Evolutionary conservation across 129 eudicot species (phyloP).

Genomic region (Pulicaria dysenterica): DNA sequence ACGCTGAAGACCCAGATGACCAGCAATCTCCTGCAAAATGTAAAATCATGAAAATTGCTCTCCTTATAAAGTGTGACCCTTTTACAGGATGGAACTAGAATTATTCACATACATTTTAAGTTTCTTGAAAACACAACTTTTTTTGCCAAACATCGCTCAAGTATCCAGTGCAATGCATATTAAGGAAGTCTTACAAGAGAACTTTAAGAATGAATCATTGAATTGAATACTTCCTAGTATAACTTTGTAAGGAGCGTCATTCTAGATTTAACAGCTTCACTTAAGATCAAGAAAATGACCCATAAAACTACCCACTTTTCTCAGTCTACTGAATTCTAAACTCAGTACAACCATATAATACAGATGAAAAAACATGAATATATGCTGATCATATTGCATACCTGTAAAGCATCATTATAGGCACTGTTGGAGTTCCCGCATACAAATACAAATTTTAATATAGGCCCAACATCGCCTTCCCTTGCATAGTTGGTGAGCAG

Average conservation of each 20-base stretch:
- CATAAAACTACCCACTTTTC: slow-evolving; percentile 5
- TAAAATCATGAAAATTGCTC: background rate
- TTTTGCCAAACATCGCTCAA: background rate
- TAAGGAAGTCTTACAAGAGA: background rate
- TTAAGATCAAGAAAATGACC: background rate
- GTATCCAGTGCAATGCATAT: background rate
- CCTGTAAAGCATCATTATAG: slow-evolving; percentile 84
- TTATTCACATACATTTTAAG: slow-evolving; percentile 8
- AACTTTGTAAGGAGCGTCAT: no score
- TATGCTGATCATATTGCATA: slow-evolving; percentile 27
- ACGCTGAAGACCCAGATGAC: slow-evolving; percentile 61
- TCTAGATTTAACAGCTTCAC: background rate
- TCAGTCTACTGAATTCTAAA: background rate
- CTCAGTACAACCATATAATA: background rate
- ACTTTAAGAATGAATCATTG: background rate
- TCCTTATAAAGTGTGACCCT: background rate
- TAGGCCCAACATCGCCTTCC: slow-evolving; percentile 41
- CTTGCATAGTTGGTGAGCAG: slow-evolving; percentile 75
- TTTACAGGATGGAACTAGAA: background rate
- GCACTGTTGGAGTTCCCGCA: slow-evolving; percentile 82
- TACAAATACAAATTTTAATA: slow-evolving; percentile 67
- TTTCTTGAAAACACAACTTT: background rate
- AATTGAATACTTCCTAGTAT: background rate
- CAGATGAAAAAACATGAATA: slow-evolving; percentile 1
- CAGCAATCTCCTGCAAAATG: slow-evolving; percentile 60